Conservation (phyloP, 192 early-diverging fungal genomes). For the Kappamyces sp. region DNA sequence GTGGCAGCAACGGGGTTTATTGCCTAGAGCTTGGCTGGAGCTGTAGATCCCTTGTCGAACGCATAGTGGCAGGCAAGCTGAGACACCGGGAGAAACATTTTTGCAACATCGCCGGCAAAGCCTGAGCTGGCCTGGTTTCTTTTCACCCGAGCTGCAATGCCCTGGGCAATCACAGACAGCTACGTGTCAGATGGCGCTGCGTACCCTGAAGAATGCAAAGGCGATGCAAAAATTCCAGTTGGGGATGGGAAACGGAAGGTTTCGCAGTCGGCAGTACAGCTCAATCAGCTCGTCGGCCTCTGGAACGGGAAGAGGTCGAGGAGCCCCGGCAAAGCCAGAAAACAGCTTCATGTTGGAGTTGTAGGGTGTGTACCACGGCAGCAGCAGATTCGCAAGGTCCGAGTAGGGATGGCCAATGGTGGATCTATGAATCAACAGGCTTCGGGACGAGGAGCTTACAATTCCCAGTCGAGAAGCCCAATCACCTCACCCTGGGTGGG, state of each 20-base stretch:
- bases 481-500: conserved; percentile 62
- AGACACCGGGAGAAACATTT: conserved; percentile 24
- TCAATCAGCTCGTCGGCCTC: conserved; percentile 60
- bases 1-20: not conserved
- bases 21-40: conserved; percentile 15
- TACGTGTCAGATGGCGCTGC: conserved; percentile 22
- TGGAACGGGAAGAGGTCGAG: conserved; percentile 49
- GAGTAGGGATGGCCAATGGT: conserved; percentile 88
- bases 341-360: conserved; percentile 6
- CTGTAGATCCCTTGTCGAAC: conserved; percentile 35
- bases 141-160: conserved; percentile 81
- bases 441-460: conserved; percentile 16
- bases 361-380: conserved; percentile 60
- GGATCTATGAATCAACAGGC: conserved; percentile 29
- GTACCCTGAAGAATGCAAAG: conserved; percentile 81
- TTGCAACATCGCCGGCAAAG: conserved; percentile 24
- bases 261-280: conserved; percentile 60
- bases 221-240: conserved; percentile 77
- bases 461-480: conserved; percentile 85
- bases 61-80: conserved; percentile 56
- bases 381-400: conserved; percentile 81
- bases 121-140: conserved; percentile 80
- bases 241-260: conserved; percentile 64
- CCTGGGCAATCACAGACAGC: conserved; percentile 76
- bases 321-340: conserved; percentile 16